These are phyloP conservation scores for Scheffersomyces lignosus DNA, from an alignment of 805 yeast species.

Conservation along the genomic window DNA sequence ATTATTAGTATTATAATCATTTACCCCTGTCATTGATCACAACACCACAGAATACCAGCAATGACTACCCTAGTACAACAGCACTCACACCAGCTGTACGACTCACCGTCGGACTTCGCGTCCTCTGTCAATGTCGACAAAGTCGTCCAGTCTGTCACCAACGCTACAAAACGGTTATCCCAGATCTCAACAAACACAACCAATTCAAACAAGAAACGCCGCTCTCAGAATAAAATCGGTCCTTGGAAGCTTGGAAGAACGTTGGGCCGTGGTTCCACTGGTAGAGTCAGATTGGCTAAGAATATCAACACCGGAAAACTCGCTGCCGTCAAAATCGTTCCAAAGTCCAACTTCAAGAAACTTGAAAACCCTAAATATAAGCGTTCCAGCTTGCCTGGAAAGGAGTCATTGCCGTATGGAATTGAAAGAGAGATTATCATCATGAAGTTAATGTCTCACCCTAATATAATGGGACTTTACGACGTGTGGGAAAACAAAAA, in stretches of 20 bases:
- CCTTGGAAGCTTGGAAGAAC: slow-evolving; percentile 98
- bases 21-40: too few species aligned
- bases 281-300: slow-evolving; percentile 89
- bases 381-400: slow-evolving; percentile 36
- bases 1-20: too few species aligned
- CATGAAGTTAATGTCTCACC: slow-evolving; percentile 78
- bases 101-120: slow-evolving; percentile 15
- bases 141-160: slow-evolving; percentile 46
- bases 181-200: slow-evolving; percentile 47
- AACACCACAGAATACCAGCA: too few species aligned
- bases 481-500: slow-evolving; percentile 89
- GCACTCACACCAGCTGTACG: slow-evolving; percentile 18
- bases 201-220: slow-evolving; percentile 42
- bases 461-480: slow-evolving; percentile 73
- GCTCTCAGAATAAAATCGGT: slow-evolving; percentile 66
- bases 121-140: slow-evolving; percentile 28
- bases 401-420: slow-evolving; percentile 69
- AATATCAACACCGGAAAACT: slow-evolving; percentile 80
- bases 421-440: slow-evolving; percentile 83
- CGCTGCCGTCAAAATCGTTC: slow-evolving; percentile 96
- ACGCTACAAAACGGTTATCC: slow-evolving; percentile 50
- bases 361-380: slow-evolving; percentile 48
- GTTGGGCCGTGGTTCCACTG: slow-evolving; percentile 94
- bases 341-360: slow-evolving; percentile 68
- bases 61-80: slow-evolving; percentile 27